phyloP scores from a whole-genome alignment of 2,329 filamentous ascomycete species.

The Nemania sp. region DNA sequence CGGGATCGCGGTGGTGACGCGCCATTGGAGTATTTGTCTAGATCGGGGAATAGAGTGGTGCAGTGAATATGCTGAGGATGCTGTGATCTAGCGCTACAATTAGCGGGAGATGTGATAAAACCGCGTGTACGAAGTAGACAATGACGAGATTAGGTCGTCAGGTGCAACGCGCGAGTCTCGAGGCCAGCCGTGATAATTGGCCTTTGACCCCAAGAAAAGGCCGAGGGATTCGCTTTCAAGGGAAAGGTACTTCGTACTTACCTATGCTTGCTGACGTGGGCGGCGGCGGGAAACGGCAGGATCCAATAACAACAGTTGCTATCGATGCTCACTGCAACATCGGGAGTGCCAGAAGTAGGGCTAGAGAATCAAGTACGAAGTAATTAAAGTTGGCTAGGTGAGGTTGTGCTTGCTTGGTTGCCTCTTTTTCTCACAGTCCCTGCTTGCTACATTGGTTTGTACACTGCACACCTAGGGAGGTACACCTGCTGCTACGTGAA shows the following conservation, averaged over 20 bases:
- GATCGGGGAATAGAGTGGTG: not conserved
- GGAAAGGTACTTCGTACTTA: too few relatives aligned
- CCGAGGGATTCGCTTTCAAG: not conserved
- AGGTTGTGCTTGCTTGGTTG: constrained; percentile 11
- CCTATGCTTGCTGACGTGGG: not conserved
- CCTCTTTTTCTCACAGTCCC: constrained; percentile 8
- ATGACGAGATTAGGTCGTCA: too few relatives aligned
- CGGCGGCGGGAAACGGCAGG: not conserved
- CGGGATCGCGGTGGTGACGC: constrained; percentile 29
- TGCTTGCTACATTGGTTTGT: too few relatives aligned
- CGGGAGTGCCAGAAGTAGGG: not conserved
- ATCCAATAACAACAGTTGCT: too few relatives aligned
- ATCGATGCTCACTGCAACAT: too few relatives aligned
- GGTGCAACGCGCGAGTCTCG: too few relatives aligned
- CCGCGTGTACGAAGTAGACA: too few relatives aligned
- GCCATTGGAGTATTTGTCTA: constrained; percentile 27
- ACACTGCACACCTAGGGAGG: not conserved
- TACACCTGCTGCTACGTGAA: too few relatives aligned
- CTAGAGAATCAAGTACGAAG: not conserved
- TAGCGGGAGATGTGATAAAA: not conserved
- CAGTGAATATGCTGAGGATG: not conserved
- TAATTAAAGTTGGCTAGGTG: not conserved
- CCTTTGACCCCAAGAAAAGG: not conserved
- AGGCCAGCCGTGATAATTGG: too few relatives aligned
- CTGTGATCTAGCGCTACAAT: not conserved